Evolutionary conservation across 148 eudicot genomes (phyloP), one percentile per base, ranked within the genome.

Genomic region (Heliamphora exappendiculata): DNA sequence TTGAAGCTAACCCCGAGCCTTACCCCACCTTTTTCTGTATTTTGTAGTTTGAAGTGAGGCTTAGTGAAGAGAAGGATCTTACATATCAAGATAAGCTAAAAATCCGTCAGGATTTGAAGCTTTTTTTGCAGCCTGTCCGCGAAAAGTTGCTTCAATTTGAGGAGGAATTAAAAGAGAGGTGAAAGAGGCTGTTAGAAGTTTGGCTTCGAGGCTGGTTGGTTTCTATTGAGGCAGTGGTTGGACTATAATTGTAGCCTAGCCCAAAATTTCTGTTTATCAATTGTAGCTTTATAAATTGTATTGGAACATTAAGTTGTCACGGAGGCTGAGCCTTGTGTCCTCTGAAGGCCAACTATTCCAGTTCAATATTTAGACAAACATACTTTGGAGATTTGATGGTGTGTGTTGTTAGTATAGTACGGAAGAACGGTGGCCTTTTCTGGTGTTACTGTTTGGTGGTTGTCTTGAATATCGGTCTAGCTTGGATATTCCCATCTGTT

Each of bases 131-230:
- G 79, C 99, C 99, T 7, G 75, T 93, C 16, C 89, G 89, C 1
- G 95, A 90, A 73, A 91, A 88, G 68, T 64, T 96, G 78, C 64
- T 76, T 24, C 86, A 84, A 78, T 96, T 96, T 34, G 99, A 96
- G 77, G 87, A 86, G 54, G 98, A 96, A 82, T 95, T 93, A 12
- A 90, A 84, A 72, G 93, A 90, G 13, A 85, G 94, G 86, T 95
- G 87, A 85, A 31, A 79, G 60, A 31, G 31, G 62, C 44, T 9
- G 37, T 59, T 20, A 24, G 3, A 13, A 63, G 26, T 7, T 16
- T 31, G 42, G 26, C 12, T 70, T 14, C 24, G 57, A 17, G 16
- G 10, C 28, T 29, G n/a, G n/a, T 31, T 71, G 39, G 36, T 41
- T 44, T 29, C 36, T 19, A 20, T 24, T n/a, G n/a, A n/a, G 37